Evolutionary conservation across 306 rosid species (phyloP).

Genomic region (Ormosia emarginata): DNA sequence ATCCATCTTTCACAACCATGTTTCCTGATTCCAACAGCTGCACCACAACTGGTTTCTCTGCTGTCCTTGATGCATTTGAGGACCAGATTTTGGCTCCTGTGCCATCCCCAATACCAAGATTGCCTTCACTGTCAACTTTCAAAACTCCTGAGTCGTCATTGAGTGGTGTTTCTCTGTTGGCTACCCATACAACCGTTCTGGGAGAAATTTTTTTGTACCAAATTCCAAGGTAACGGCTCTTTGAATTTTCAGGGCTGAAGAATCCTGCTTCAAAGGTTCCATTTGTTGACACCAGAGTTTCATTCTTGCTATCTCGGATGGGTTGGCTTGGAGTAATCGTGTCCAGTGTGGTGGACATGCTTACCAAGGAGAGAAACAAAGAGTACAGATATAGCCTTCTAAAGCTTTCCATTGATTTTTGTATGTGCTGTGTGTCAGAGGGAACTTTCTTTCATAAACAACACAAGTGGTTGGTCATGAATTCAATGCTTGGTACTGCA

Average conservation of each 20-base stretch:
- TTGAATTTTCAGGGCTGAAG: background rate
- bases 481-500: background rate
- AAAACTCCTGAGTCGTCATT: background rate
- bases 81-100: background rate
- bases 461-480: background rate
- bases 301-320: background rate
- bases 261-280: constrained; percentile 19
- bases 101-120: background rate
- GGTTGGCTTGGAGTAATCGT: background rate
- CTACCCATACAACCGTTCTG: background rate
- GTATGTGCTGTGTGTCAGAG: background rate
- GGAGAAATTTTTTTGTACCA: background rate
- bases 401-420: background rate
- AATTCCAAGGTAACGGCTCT: background rate
- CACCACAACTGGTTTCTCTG: background rate
- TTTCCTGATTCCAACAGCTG: constrained; percentile 29
- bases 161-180: background rate
- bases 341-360: background rate
- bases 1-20: constrained; percentile 13
- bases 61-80: background rate
- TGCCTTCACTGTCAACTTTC: background rate
- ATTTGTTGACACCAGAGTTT: background rate
- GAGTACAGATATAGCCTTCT: background rate
- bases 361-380: background rate
- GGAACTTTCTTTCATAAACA: background rate